phyloP scores from a whole-genome alignment of 352 stramenopile species.

The Phytophthora sojae region DNA sequence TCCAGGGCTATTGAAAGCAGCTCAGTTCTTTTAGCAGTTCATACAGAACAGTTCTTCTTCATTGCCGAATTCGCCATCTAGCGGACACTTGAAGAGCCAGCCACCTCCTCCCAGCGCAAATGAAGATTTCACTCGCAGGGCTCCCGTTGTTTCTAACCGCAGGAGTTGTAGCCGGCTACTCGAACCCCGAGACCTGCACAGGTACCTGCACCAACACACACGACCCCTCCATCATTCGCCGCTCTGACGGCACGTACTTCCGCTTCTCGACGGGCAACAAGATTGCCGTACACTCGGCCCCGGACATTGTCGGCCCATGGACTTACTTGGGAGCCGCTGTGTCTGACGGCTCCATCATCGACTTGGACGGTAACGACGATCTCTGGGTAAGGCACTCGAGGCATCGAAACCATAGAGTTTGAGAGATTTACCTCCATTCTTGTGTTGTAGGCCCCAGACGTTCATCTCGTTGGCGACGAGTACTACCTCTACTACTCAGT shows the following conservation, averaged over 20 bases:
- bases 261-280: constrained; percentile 63
- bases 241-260: constrained; percentile 60
- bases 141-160: constrained; percentile 22
- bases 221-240: constrained; percentile 61
- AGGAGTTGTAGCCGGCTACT: constrained; percentile 23
- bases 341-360: constrained; percentile 50
- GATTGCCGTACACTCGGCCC: constrained; percentile 57
- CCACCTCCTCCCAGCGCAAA: not conserved
- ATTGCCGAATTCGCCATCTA: constrained; percentile 18
- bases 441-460: constrained; percentile 42
- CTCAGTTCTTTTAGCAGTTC: not conserved
- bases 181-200: constrained; percentile 31
- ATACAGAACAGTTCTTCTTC: not conserved
- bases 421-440: not conserved
- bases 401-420: not conserved
- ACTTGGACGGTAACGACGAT: constrained; percentile 54
- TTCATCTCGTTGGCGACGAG: constrained; percentile 45
- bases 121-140: constrained; percentile 15
- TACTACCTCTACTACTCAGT: constrained; percentile 73
- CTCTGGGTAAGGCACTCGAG: constrained; percentile 38
- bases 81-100: not conserved
- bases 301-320: constrained; percentile 50
- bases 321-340: constrained; percentile 53
- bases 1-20: not conserved
- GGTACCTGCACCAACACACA: constrained; percentile 52